Evolutionary conservation across 805 yeast genomes (phyloP).

Genomic region (Candida quercuum): DNA sequence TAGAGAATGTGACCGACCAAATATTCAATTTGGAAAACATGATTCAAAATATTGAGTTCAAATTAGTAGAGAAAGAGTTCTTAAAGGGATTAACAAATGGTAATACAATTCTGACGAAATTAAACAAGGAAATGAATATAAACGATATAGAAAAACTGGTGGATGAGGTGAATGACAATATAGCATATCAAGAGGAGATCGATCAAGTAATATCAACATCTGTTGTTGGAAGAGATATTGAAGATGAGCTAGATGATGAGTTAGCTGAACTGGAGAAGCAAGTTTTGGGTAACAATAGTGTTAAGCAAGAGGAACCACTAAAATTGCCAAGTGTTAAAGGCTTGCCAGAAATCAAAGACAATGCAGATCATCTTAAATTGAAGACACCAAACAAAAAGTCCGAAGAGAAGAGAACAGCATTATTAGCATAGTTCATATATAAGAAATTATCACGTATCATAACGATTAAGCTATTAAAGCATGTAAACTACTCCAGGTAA

Average conservation of each 20-base stretch:
- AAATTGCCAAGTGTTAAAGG: constrained; percentile 21
- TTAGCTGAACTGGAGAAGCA: constrained; percentile 46
- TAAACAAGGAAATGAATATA: constrained; percentile 73
- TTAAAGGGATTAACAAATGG: constrained; percentile 78
- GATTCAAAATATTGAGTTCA: constrained; percentile 80
- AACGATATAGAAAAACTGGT: constrained; percentile 76
- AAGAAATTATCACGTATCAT: no score
- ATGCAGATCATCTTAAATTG: constrained; percentile 5
- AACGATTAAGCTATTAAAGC: no score
- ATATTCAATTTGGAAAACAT: constrained; percentile 73
- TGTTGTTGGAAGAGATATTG: constrained; percentile 32
- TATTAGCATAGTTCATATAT: constrained; percentile 12
- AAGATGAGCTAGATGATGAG: constrained; percentile 64
- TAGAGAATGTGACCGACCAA: constrained; percentile 70
- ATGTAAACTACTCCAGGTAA: no score
- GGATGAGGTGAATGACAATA: constrained; percentile 82
- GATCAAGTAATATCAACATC: constrained; percentile 42
- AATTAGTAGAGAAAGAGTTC: constrained; percentile 82
- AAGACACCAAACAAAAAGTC: constrained; percentile 13
- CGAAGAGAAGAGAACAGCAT: constrained; percentile 14
- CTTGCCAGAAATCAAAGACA: constrained; percentile 15
- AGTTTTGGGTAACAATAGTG: constrained; percentile 18
- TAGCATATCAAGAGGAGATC: constrained; percentile 71
- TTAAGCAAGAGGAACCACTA: not conserved
- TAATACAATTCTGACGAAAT: constrained; percentile 62